Base-by-base conservation (phyloP, 2,329 filamentous ascomycete genomes). In the Furcasterigmium furcatum region DNA sequence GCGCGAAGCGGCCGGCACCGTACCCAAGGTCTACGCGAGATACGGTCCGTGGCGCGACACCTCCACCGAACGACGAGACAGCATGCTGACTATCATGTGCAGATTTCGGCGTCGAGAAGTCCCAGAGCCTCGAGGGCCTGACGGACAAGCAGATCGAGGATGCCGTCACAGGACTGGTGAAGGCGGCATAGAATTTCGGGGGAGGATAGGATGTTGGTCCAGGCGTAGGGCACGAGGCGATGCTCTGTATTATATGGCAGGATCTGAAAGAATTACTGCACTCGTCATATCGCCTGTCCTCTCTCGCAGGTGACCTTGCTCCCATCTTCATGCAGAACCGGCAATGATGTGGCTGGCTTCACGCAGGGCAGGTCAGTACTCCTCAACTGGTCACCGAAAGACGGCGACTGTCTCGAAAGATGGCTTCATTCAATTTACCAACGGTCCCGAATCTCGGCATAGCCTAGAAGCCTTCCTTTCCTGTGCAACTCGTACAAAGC, bases 21-120 rank as follows among this genome's bases (percentile, higher is more conserved):
- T 87, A 65, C 92, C 94, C 53, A 87, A 83, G 68, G 82, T 99
- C 53, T 97, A 87, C 70, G 91, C 92, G 57, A 80, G 94, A 84
- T 99, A 95, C 66, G 92, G 90, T 95, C 69, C 60, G 82, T 51
- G 53, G 19, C n/a, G n/a, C 5, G 19, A 41, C 16, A 8, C n/a
- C 21, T 8, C 39, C 10, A 16, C 22, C 25, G 25, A 21, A 9
- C 12, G 16, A 39, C 3, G 4, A 29, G 9, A 18, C 21, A 2
- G 14, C 24, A 2, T 9, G 40, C 9, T 18, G 42, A 18, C 19
- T 6, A 3, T 16, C 12, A 21, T 35, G 27, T 44, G 22, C 53
- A 80, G 77, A 80, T 34, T 71, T 79, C 46, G 79, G 79, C 51
- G 68, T 70, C 55, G 79, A 83, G 66, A 78, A 73, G 64, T 73